Conservation (phyloP, 176 grass and related monocot species). For the Paspalum notatum region DNA sequence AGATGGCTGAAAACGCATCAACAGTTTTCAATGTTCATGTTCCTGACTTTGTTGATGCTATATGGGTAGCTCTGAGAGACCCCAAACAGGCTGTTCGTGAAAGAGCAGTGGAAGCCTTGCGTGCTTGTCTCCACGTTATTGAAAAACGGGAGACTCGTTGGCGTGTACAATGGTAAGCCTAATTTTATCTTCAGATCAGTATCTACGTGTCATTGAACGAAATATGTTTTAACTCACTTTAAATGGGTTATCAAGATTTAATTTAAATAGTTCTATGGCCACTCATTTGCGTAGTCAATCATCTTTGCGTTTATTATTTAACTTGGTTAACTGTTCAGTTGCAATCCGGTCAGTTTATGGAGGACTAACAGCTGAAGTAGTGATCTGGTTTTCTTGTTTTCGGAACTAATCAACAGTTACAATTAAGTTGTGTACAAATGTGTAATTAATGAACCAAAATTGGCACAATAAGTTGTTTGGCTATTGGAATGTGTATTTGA, state of each 20-base stretch:
- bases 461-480: not conserved
- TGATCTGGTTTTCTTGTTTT: not conserved
- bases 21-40: constrained; percentile 99
- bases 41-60: constrained; percentile 97
- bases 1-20: constrained; percentile 99
- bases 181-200: constrained; percentile 17
- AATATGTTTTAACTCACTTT: constrained; percentile 1
- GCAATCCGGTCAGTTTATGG: not conserved
- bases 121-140: constrained; percentile 95
- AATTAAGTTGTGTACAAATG: not conserved
- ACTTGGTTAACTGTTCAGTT: not conserved
- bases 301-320: not conserved
- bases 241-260: constrained; percentile 1
- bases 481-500: not conserved
- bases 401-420: not conserved
- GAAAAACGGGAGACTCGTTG: constrained; percentile 99
- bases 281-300: not conserved
- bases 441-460: constrained; percentile 4
- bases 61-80: constrained; percentile 93
- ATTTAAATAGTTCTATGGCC: not conserved
- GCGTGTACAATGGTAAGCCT: constrained; percentile 93
- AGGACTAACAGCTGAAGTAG: not conserved
- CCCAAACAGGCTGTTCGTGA: constrained; percentile 85
- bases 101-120: constrained; percentile 88
- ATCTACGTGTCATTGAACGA: not conserved